Evolutionary conservation across 179 eudicot species (phyloP).

Genomic region (Carnegiea gigantea): DNA sequence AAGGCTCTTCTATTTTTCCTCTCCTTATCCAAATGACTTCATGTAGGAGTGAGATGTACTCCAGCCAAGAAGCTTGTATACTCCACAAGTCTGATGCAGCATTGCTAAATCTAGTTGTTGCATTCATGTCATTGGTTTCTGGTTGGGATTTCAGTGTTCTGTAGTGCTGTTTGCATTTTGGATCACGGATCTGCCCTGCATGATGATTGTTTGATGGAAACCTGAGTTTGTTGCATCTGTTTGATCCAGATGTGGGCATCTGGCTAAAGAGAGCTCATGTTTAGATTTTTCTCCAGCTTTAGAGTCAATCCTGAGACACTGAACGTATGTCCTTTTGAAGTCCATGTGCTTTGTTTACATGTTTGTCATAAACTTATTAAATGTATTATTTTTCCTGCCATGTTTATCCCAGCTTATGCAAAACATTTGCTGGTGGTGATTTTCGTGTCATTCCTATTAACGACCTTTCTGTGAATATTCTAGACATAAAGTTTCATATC

Average conservation of each 20-base stretch:
- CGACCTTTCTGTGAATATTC: too few relatives aligned
- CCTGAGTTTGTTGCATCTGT: neutral
- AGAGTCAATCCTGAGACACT: too few relatives aligned
- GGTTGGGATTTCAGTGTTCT: neutral
- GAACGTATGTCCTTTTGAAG: neutral
- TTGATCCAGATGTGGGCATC: neutral
- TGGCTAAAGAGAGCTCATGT: constrained; percentile 8
- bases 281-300: neutral
- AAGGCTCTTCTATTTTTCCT: neutral
- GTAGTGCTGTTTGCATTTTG: neutral
- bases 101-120: neutral
- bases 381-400: neutral
- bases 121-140: neutral
- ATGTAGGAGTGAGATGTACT: neutral
- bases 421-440: too few relatives aligned
- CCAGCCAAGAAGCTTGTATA: neutral
- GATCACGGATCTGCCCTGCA: neutral
- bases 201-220: neutral
- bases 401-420: neutral
- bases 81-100: neutral
- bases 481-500: too few relatives aligned
- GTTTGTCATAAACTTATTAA: neutral
- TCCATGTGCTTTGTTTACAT: neutral
- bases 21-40: neutral
- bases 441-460: too few relatives aligned